Conservation (phyloP, 106 monocot genomes). For the Dendrobium officinale region DNA sequence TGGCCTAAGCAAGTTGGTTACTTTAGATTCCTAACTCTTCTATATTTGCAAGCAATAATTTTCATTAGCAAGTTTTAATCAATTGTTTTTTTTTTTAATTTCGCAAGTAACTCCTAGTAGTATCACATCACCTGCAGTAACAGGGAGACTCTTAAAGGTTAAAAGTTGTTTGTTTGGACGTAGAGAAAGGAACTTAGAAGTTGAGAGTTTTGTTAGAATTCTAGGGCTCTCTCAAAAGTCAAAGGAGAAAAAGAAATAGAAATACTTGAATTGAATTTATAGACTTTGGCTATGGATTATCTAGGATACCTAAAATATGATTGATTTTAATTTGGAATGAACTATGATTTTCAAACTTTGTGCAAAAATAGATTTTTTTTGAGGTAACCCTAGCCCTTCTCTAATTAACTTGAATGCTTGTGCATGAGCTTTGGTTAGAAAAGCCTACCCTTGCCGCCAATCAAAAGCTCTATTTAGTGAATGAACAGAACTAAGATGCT, state of each 20-base stretch:
- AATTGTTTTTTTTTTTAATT: no score
- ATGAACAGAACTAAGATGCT: not conserved
- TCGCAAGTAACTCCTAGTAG: no score
- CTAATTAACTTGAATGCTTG: no score
- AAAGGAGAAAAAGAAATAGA: not conserved
- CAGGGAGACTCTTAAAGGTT: not conserved
- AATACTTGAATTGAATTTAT: not conserved
- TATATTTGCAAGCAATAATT: no score
- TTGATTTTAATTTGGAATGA: not conserved
- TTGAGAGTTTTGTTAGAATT: not conserved
- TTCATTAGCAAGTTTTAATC: no score
- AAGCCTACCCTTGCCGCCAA: not conserved
- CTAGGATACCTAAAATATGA: not conserved
- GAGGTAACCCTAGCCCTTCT: no score
- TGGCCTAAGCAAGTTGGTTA: no score
- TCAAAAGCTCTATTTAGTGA: not conserved
- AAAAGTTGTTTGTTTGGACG: not conserved
- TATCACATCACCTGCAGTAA: not conserved
- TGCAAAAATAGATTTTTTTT: no score
- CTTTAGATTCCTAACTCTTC: no score
- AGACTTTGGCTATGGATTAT: not conserved
- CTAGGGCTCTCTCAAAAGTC: not conserved
- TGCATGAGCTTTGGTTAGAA: not conserved
- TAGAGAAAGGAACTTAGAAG: not conserved
- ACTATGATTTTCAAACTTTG: not conserved